Base-by-base conservation (phyloP, 2,329 filamentous ascomycete species). In the Fusarium oxysporum region DNA sequence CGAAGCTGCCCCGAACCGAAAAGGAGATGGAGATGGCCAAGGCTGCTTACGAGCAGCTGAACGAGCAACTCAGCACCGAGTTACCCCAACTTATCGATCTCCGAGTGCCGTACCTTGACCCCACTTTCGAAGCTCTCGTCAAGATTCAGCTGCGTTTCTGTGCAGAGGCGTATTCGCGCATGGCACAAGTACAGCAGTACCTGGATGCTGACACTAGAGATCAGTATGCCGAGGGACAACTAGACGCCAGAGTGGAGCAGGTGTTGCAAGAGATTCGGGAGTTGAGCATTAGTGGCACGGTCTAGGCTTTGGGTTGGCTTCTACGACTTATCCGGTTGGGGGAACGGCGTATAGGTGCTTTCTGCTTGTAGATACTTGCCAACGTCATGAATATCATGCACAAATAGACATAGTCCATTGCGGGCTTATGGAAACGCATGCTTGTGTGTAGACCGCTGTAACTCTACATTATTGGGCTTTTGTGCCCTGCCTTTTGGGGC, bases 101-200 rank as follows among this genome's bases (percentile, higher is more conserved):
- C 70, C 93, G 96, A 62, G 96, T 99, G 19, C 97, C 97, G 0
- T 99, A 99, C 81, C 90, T 99, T 64, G 96, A 99, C 79, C 97
- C 97, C 1, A 96, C 92, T 70, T 99, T 99, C 80, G 96, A 99
- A 84, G 96, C 97, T 1, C 90, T 99, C 58, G 96, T 99, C 82
- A 99, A 99, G 87, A 99, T 99, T 76, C 96, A 99, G 85, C 83
- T 99, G 78, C 89, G 96, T 41, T 99, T 99, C 86, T 99, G 97
- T 79, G 96, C 97, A 12, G 96, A 99, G 85, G 96, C 96, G 4
- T 99, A 99, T 83, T 95, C 92, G 70, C 89, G 96, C 53, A 99
- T 99, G 96, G 96, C 97, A 32, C 97, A 99, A 85, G 97, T 99
- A 64, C 96, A 99, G 85, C 96, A 99, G 85, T 98, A 98, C 82